Percentiles rank a stretch among this genome's conserved stretches.
Evolutionary conservation across 106 monocot species (phyloP).

Genomic region (Gastrodia elata): DNA sequence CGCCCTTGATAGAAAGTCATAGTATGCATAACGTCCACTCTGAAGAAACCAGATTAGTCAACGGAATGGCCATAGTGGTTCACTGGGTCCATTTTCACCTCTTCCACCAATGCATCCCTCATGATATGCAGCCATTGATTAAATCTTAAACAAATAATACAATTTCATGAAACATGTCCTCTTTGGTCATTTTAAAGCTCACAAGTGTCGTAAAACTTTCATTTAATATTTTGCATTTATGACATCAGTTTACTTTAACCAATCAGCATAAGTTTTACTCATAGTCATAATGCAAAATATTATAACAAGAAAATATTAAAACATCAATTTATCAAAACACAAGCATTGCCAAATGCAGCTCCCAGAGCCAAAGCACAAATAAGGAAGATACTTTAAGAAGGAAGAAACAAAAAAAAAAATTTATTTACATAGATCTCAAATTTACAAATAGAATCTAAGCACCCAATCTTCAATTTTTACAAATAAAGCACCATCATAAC

Average conservation of each 20-base stretch:
- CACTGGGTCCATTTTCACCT: neutral
- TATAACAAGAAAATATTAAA: neutral
- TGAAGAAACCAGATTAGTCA: neutral
- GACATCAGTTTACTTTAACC: neutral
- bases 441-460: no score
- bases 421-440: no score
- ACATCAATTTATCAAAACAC: neutral
- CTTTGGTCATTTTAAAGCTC: neutral
- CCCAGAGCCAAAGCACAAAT: neutral
- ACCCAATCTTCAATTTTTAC: no score
- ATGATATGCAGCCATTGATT: neutral
- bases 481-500: no score
- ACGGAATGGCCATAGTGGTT: neutral
- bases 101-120: neutral
- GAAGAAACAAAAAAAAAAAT: neutral
- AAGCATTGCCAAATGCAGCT: neutral
- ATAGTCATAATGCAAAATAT: neutral
- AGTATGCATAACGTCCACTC: neutral
- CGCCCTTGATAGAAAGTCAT: neutral
- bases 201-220: neutral
- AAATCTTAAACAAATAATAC: neutral
- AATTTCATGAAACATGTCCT: neutral
- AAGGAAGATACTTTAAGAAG: neutral
- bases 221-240: neutral
- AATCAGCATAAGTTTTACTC: neutral